Conservation (phyloP, 225 moss, liverwort and hornwort species). For the Lunularia cruciata region DNA sequence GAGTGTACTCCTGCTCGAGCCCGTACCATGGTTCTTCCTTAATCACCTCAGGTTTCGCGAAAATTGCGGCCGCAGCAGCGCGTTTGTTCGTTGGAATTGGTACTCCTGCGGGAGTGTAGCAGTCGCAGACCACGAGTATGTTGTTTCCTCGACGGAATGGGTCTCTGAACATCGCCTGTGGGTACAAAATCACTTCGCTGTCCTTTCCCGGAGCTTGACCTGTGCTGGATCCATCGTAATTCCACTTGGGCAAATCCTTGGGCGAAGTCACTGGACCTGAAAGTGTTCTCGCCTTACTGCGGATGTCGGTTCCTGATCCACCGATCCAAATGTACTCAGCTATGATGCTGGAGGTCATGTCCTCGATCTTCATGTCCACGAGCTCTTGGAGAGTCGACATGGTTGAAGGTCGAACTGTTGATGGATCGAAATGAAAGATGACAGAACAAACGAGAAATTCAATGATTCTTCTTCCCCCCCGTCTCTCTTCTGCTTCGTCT, state of each 20-base stretch:
- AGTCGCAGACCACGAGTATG: constrained; percentile 49
- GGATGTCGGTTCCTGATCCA: constrained; percentile 40
- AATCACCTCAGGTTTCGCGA: constrained; percentile 18
- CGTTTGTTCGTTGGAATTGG: constrained; percentile 47
- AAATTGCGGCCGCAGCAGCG: constrained; percentile 40
- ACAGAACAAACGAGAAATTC: too few relatives aligned
- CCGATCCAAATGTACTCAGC: constrained; percentile 55
- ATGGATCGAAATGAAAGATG: constrained; percentile 13
- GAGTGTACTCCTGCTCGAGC: constrained; percentile 54
- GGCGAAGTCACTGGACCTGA: constrained; percentile 27
- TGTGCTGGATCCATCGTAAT: constrained; percentile 54
- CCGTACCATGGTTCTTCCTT: constrained; percentile 51
- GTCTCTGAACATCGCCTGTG: constrained; percentile 47
- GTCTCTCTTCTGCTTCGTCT: too few relatives aligned
- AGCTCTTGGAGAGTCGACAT: constrained; percentile 39
- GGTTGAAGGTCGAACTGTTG: not conserved
- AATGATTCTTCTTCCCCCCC: too few relatives aligned
- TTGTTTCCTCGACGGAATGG: constrained; percentile 50
- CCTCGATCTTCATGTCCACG: constrained; percentile 32
- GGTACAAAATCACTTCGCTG: constrained; percentile 49
- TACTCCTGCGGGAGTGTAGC: constrained; percentile 44
- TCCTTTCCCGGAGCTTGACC: constrained; percentile 45
- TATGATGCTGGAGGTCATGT: constrained; percentile 29
- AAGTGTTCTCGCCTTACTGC: constrained; percentile 49
- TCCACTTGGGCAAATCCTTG: constrained; percentile 42